Base-by-base conservation (phyloP, 192 early-diverging fungal species). In the Gamsiella multidivaricata region DNA sequence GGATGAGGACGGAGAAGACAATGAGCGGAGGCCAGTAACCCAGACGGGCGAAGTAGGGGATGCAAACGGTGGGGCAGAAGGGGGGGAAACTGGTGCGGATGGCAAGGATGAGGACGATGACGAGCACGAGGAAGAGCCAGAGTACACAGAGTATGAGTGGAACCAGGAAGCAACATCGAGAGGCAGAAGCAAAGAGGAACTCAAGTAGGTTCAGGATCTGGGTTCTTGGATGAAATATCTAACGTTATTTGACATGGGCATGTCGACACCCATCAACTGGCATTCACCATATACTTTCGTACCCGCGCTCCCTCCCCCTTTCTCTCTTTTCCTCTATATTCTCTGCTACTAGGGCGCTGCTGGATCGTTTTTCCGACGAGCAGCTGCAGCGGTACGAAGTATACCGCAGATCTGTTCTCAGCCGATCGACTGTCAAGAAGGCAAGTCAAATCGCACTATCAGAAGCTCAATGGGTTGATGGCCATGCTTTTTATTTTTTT, bases 371-470 rank as follows among this genome's bases (percentile, higher is more conserved):
- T 54, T 87, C 88, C 0, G 88, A 88, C 1, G 90, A 94, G 36
- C 92, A 95, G 69, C 72, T 86, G 17, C 85, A 91, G 55, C 76
- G 95, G 28, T 97, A 94, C 66, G 92, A 93, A 65, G 93, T 87
- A 2, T 97, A 92, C 70, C 85, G 94, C 39, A 80, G 92, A 51
- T 87, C 94, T 1, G 88, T 88, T 6, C 84, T 97, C 12, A 91
- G 89, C 56, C 92, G 93, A 72, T 84, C 87, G 5, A 86, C 90
- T 3, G 87, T 97, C 28, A 93, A 92, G 67, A 90, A 88, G 83
- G 90, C 91, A 83, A 70, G 56, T 29, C 45, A 68, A 29, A 20
- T 12, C 31, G n/a, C n/a, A n/a, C n/a, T n/a, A n/a, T n/a, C n/a
- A n/a, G n/a, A n/a, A n/a, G n/a, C n/a, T n/a, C n/a, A n/a, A n/a